phyloP scores from a whole-genome alignment of 768 basidiomycete species.

The Sporobolomyces pararoseus region DNA sequence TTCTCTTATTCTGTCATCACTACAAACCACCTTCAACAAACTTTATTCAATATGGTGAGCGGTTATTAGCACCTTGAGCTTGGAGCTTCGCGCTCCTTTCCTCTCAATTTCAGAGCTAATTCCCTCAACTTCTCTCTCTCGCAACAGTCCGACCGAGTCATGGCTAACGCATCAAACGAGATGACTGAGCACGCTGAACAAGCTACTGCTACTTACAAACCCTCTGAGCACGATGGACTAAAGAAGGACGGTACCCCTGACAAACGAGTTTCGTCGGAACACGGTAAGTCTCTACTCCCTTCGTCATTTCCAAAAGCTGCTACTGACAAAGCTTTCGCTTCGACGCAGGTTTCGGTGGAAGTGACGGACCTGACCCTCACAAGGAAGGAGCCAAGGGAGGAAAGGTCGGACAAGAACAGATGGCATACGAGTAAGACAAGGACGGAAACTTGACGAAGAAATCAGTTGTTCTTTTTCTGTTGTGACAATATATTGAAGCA shows the following conservation, averaged over 20 bases:
- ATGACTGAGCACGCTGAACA: slow-evolving; percentile 33
- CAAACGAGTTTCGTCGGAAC: slow-evolving; percentile 50
- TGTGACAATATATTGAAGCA: no score
- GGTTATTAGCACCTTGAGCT: no score
- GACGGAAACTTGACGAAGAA: not conserved
- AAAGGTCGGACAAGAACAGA: slow-evolving; percentile 39
- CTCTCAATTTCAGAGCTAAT: not conserved
- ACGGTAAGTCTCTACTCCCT: slow-evolving; percentile 44
- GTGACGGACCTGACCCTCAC: slow-evolving; percentile 30
- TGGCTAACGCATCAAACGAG: slow-evolving; percentile 33
- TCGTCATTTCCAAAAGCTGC: no score
- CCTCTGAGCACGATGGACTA: slow-evolving; percentile 50
- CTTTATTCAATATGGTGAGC: not conserved
- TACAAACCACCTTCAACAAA: not conserved
- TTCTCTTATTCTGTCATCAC: slow-evolving; percentile 1
- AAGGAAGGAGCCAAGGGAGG: slow-evolving; percentile 39
- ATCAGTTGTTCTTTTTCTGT: not conserved
- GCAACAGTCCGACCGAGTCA: slow-evolving; percentile 27
- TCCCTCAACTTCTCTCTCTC: no score
- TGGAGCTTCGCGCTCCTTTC: no score
- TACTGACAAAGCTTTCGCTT: no score
- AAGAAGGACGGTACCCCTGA: slow-evolving; percentile 51
- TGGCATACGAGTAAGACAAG: slow-evolving; percentile 15
- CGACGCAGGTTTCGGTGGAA: slow-evolving; percentile 41
- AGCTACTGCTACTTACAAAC: slow-evolving; percentile 40